These are phyloP conservation scores for Ephemerocybe angulata DNA, from an alignment of 768 basidiomycete genomes.

Conservation along the genomic window DNA sequence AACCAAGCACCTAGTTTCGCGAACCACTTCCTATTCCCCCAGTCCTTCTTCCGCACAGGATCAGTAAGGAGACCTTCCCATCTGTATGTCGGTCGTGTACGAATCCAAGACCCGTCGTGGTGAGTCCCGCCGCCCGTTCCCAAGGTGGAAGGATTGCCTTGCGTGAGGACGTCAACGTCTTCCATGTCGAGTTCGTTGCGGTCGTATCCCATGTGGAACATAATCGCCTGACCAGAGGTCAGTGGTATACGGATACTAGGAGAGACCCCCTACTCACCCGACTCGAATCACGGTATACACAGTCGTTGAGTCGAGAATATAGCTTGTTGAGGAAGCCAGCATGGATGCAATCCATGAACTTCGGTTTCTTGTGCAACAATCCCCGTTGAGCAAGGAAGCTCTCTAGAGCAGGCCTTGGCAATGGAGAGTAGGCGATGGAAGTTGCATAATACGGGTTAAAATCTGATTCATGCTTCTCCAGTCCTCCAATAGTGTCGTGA, in stretches of 20 bases:
- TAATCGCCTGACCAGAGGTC: conserved; percentile 44
- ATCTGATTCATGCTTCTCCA: conserved; percentile 48
- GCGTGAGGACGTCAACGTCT: conserved; percentile 54
- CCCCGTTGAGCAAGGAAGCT: conserved; percentile 61
- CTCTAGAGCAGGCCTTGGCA: conserved; percentile 62
- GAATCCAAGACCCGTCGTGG: conserved; percentile 59
- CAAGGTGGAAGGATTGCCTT: conserved; percentile 47
- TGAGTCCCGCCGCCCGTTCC: conserved; percentile 73
- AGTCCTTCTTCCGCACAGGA: conserved; percentile 36
- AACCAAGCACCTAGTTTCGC: conserved; percentile 66
- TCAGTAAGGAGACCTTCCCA: conserved; percentile 71
- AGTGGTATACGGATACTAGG: not conserved
- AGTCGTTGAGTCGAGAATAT: conserved; percentile 68
- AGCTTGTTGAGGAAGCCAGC: conserved; percentile 68
- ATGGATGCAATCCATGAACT: conserved; percentile 50
- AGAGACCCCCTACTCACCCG: conserved; percentile 35
- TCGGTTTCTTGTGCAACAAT: conserved; percentile 44
- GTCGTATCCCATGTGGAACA: conserved; percentile 59
- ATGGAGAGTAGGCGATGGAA: conserved; percentile 69
- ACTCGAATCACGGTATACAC: conserved; percentile 51
- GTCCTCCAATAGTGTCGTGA: conserved; percentile 47
- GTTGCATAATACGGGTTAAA: conserved; percentile 71
- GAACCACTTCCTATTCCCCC: conserved; percentile 35
- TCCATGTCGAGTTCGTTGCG: conserved; percentile 57
- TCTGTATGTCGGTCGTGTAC: conserved; percentile 56